Evolutionary conservation across 768 basidiomycete genomes (phyloP), one percentile per base, ranked within the genome.

Genomic region (Ephemerocybe angulata): DNA sequence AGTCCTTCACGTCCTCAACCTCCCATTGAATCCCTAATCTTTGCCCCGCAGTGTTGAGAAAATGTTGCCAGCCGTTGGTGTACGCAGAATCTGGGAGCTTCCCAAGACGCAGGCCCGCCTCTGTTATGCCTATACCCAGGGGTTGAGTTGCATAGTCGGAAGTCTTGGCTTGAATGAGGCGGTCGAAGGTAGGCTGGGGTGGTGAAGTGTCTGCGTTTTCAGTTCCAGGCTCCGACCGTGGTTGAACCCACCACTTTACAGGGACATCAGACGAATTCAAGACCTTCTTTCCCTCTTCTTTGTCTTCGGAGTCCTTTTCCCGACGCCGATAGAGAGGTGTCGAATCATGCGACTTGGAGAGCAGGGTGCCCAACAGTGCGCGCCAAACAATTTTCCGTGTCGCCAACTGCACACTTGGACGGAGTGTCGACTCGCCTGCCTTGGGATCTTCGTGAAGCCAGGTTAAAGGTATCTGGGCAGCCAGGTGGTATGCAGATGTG

Each of bases 341-440:
- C 35, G 29, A 6, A 40, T 25, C 28, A 46, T 11, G 11, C 58
- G 54, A 6, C 22, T 48, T 3, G 56, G 58, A 47, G 10, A 69
- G 53, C 3, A 62, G 56, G 12, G 50, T 62, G 22, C 58, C 60
- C 1, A 90, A 69, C 28, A 89, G 70, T 0, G 87, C 88, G 11
- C 89, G 77, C 79, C 86, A 91, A 11, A 82, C 80, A 43, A 89
- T 80, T 64, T 90, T 90, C 19, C 82, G 77, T 42, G 85, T 67
- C 2, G 86, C 78, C 1, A 86, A 71, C n/a, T 70, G 64, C 27
- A 81, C 75, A 2, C 69, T 64, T 2, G 66, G 65, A 12, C 50
- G 47, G n/a, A 55, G 22, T n/a, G 27, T 50, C 54, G 46, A 62
- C 57, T 10, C 73, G 59, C 12, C 56, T 64, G 33, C 69, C 64